Evolutionary conservation across 306 rosid species (phyloP), one percentile per base, ranked within the genome.

Genomic region (Cucurbita pepo): DNA sequence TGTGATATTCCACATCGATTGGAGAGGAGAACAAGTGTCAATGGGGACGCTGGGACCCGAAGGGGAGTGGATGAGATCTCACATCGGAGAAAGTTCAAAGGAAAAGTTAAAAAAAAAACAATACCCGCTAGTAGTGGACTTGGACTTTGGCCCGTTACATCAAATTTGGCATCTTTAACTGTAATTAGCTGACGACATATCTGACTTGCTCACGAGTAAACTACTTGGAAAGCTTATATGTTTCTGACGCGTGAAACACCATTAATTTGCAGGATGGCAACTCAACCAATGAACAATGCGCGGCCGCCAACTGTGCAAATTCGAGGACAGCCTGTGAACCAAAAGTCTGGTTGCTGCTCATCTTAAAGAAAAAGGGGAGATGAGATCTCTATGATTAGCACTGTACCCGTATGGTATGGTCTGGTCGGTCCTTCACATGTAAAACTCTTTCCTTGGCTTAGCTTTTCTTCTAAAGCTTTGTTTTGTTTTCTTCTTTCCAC

Each of bases 321-420:
- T 69, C 88, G 96, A 72, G 99, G 99, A 81, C 97, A 95, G 83
- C 99, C 99, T 0, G 95, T 95, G 72, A 95, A 91, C 85, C 99
- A 95, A 83, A 95, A 89, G 77, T 79, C 92, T 22, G 95, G 99
- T 73, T 95, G 99, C 88, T 95, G 99, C 97, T 95, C 97, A 10
- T 77, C 89, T 84, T 95, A 70, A 78, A 88, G 80, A 76, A 85
- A 74, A 61, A 12, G 56, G 10, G 21, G 70, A n/a, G 1, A 9
- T 63, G 70, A n/a, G 1, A 9, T 63, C 15, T n/a, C 8, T 18
- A 13, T 12, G 72, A 62, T 67, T 69, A 8, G 38, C 18, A 41
- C 18, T 43, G 54, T 65, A 43, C 16, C n/a, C 6, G 50, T 67
- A 76, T 75, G 74, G 50, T 67, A 76, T 75, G 74, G 80, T 76